Evolutionary conservation across 2,329 filamentous ascomycete genomes (phyloP).

Genomic region (Dactylellina sp.): DNA sequence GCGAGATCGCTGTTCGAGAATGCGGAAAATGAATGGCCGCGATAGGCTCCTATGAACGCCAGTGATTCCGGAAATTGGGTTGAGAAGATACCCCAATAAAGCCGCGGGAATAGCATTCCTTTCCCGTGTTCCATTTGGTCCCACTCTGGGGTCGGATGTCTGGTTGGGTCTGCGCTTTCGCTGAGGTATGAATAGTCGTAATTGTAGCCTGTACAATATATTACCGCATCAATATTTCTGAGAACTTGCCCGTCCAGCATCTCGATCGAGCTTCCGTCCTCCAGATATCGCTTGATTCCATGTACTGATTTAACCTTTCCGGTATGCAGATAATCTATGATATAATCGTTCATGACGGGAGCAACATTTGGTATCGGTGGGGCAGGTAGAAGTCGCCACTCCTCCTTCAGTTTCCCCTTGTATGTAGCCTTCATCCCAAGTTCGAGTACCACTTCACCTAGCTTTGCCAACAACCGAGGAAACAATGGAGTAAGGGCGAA

Average conservation of each 20-base stretch:
- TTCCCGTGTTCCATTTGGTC: constrained; percentile 41
- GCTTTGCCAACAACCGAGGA: constrained; percentile 34
- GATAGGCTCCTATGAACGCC: constrained; percentile 61
- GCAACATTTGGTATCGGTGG: constrained; percentile 60
- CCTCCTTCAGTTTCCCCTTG: constrained; percentile 34
- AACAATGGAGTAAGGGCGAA: constrained; percentile 33
- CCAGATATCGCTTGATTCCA: constrained; percentile 60
- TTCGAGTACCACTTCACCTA: constrained; percentile 50
- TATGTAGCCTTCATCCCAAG: constrained; percentile 47
- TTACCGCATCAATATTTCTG: constrained; percentile 62
- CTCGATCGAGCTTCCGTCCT: constrained; percentile 59
- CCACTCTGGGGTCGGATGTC: constrained; percentile 21
- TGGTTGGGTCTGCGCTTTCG: constrained; percentile 59
- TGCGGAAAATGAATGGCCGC: constrained; percentile 55
- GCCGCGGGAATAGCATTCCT: constrained; percentile 55
- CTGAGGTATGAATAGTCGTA: constrained; percentile 60
- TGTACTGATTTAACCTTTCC: constrained; percentile 61
- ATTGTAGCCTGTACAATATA: constrained; percentile 63
- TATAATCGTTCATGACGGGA: constrained; percentile 61
- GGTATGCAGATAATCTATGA: constrained; percentile 60
- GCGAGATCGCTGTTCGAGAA: constrained; percentile 61
- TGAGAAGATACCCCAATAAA: constrained; percentile 63
- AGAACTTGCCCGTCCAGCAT: constrained; percentile 61
- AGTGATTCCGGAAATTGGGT: constrained; percentile 61
- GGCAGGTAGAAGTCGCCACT: constrained; percentile 60